phyloP scores from a whole-genome alignment of 2,329 filamentous ascomycete species.

The Nigrospora oryzae region DNA sequence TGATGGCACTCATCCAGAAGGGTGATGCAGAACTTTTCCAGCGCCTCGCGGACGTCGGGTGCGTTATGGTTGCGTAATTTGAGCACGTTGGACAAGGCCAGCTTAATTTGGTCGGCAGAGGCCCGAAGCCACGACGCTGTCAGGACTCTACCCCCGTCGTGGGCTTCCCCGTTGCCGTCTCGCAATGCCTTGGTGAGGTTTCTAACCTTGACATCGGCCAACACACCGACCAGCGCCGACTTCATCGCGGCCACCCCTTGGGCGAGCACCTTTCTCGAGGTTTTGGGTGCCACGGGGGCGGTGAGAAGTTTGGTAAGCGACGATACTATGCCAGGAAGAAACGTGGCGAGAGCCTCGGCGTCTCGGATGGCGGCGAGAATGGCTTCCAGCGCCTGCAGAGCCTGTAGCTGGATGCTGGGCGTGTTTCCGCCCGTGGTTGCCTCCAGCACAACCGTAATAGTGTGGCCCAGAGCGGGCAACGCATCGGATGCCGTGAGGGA shows the following conservation, averaged over 20 bases:
- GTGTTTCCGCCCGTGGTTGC: constrained; percentile 57
- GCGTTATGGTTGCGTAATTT: constrained; percentile 66
- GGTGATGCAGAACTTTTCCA: constrained; percentile 64
- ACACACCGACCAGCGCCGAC: constrained; percentile 41
- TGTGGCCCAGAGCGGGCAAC: constrained; percentile 73
- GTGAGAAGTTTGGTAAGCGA: constrained; percentile 68
- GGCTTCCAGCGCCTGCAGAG: constrained; percentile 54
- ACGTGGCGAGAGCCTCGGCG: constrained; percentile 68
- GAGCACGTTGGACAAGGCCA: constrained; percentile 70
- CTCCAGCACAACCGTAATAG: constrained; percentile 72
- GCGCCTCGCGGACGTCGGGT: constrained; percentile 55
- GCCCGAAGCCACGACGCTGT: constrained; percentile 65
- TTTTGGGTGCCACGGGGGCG: constrained; percentile 50
- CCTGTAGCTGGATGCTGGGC: constrained; percentile 61
- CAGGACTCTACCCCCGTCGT: constrained; percentile 22
- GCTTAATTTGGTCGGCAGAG: constrained; percentile 71
- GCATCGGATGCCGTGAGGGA: constrained; percentile 48
- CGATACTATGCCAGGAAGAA: constrained; percentile 83
- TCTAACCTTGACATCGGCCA: constrained; percentile 49
- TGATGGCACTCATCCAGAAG: constrained; percentile 71
- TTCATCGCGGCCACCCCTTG: constrained; percentile 51
- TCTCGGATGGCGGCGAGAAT: constrained; percentile 60
- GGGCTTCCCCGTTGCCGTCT: constrained; percentile 16
- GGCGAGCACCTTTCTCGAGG: constrained; percentile 53
- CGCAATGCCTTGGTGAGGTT: constrained; percentile 30